Conservation (phyloP, 2,329 filamentous ascomycete genomes). For the Pseudopithomyces chartarum region DNA sequence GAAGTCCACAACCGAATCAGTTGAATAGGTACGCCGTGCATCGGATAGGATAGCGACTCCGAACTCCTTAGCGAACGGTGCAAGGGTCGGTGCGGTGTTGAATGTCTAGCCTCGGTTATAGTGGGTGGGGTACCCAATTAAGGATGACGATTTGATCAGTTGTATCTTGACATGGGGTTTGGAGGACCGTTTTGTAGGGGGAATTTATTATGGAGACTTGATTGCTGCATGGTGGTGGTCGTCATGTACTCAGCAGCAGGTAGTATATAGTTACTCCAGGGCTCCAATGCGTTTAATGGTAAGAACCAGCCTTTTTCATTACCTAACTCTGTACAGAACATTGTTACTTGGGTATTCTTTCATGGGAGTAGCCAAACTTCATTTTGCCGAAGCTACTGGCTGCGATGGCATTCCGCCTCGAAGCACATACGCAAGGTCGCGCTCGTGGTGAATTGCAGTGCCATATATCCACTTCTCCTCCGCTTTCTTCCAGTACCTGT, state of each 20-base stretch:
- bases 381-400: slow-evolving; percentile 7
- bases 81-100: not conserved
- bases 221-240: not conserved
- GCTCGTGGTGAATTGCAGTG: slow-evolving; percentile 43
- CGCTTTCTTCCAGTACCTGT: slow-evolving; percentile 58
- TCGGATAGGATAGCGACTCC: slow-evolving; percentile 4
- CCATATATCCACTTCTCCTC: slow-evolving; percentile 57
- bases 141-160: not conserved
- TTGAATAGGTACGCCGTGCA: not conserved
- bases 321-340: not conserved
- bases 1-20: not conserved
- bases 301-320: not conserved
- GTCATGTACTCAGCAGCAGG: not conserved
- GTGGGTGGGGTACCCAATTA: not conserved
- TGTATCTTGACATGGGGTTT: not conserved
- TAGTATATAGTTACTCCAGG: no score
- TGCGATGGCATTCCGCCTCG: slow-evolving; percentile 14
- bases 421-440: slow-evolving; percentile 44
- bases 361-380: not conserved
- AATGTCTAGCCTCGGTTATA: slow-evolving; percentile 3
- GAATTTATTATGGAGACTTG: not conserved
- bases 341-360: not conserved
- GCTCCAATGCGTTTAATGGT: not conserved
- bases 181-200: not conserved
- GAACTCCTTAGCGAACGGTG: slow-evolving; percentile 2